Conservation (phyloP, 257 asterid genomes). For the Apocynum venetum region DNA sequence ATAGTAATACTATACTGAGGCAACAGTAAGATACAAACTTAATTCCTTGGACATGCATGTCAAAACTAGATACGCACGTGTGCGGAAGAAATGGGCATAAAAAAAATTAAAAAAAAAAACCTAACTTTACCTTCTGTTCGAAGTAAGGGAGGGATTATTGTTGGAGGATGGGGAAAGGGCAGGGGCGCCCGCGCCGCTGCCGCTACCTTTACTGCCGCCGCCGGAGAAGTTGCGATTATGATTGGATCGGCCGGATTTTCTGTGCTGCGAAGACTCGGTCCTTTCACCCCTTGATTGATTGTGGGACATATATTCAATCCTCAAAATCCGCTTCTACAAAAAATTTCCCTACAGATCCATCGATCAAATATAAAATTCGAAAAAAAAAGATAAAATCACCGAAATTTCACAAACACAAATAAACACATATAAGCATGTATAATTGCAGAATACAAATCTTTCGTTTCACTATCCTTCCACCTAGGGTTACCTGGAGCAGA, state of each 20-base stretch:
- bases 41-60: conserved; percentile 5
- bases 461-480: neutral
- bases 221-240: conserved; percentile 25
- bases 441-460: neutral
- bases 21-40: conserved; percentile 13
- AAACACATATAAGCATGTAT: neutral
- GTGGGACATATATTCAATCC: conserved; percentile 43
- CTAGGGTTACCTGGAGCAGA: conserved; percentile 34
- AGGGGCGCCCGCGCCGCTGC: conserved; percentile 38
- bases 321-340: conserved; percentile 18
- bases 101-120: neutral
- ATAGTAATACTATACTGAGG: neutral
- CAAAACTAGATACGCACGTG: neutral
- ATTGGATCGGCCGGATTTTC: conserved; percentile 35
- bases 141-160: conserved; percentile 18
- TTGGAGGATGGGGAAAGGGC: conserved; percentile 24
- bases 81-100: neutral
- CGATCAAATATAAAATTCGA: conserved; percentile 38
- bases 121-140: conserved; percentile 24
- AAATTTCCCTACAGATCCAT: conserved; percentile 41
- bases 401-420: neutral
- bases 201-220: conserved; percentile 26
- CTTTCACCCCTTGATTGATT: conserved; percentile 40
- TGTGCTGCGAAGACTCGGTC: conserved; percentile 37
- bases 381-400: conserved; percentile 6